Conservation (phyloP, 768 basidiomycete genomes). For the Hebeloma cylindrosporum region DNA sequence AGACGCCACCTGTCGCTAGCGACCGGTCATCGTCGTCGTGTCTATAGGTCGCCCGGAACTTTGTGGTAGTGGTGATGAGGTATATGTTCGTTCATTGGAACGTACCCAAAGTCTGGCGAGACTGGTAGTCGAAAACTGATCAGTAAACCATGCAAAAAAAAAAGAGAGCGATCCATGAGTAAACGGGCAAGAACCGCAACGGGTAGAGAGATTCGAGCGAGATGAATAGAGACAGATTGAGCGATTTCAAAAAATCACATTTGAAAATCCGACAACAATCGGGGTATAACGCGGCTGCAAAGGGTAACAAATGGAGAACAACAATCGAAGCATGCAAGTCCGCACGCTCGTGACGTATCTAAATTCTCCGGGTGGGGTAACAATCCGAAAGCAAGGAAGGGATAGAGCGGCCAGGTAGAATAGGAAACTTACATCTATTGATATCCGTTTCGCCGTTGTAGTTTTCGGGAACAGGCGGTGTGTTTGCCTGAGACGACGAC, state of each 20-base stretch:
- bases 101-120: slow-evolving; percentile 85
- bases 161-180: slow-evolving; percentile 5
- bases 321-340: neutral
- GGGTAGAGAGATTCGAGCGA: neutral
- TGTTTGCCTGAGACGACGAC: slow-evolving; percentile 80
- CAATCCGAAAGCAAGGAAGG: slow-evolving; percentile 14
- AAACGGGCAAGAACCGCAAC: neutral
- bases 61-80: slow-evolving; percentile 64
- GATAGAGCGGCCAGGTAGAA: neutral
- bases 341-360: neutral
- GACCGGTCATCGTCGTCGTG: slow-evolving; percentile 1
- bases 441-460: slow-evolving; percentile 73
- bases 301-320: neutral
- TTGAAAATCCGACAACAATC: too few species aligned
- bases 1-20: too few species aligned
- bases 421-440: slow-evolving; percentile 73
- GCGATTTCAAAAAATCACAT: slow-evolving; percentile 9
- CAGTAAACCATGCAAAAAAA: slow-evolving; percentile 4
- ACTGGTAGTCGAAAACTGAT: slow-evolving; percentile 40
- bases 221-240: slow-evolving; percentile 1
- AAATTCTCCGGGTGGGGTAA: slow-evolving; percentile 1
- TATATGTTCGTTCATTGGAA: slow-evolving; percentile 78
- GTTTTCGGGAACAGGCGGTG: slow-evolving; percentile 70
- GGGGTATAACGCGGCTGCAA: too few species aligned
- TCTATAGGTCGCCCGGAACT: slow-evolving; percentile 49